Percentiles rank a stretch among this genome's conserved stretches.
These are phyloP conservation scores for Thyridium curvatum DNA, from an alignment of 2,329 filamentous ascomycete genomes.

Conservation along the genomic window DNA sequence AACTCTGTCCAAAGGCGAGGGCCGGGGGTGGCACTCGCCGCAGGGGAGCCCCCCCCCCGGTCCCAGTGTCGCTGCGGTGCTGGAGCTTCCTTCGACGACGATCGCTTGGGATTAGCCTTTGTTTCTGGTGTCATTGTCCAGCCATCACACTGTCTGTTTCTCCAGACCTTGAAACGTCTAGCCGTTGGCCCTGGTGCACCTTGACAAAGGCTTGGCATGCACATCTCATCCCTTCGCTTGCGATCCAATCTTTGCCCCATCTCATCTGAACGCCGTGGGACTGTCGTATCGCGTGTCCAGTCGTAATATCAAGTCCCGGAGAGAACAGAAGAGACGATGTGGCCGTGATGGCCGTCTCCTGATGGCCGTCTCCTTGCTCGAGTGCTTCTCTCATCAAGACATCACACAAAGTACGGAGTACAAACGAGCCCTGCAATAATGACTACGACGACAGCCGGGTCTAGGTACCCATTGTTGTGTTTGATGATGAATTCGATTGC, in stretches of 20 bases:
- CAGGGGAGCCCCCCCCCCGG: slow-evolving; percentile 1
- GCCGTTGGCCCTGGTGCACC: background rate
- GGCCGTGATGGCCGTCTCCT: too few species aligned
- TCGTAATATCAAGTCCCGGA: background rate
- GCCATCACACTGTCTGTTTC: slow-evolving; percentile 12
- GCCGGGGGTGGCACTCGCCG: slow-evolving; percentile 1
- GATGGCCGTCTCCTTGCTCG: too few species aligned
- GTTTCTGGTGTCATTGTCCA: slow-evolving; percentile 15
- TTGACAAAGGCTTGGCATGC: slow-evolving; percentile 4
- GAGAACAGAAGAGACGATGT: too few species aligned
- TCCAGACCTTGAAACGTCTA: slow-evolving; percentile 7
- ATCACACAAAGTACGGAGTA: too few species aligned
- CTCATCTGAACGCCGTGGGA: background rate
- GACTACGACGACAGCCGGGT: too few species aligned
- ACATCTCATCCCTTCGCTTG: slow-evolving; percentile 1
- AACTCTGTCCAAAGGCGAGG: slow-evolving; percentile 10
- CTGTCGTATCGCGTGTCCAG: background rate
- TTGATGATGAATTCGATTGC: too few species aligned
- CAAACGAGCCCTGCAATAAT: too few species aligned
- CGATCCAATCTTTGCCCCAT: background rate
- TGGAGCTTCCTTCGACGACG: slow-evolving; percentile 8
- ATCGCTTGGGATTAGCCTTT: slow-evolving; percentile 23
- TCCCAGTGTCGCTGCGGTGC: background rate
- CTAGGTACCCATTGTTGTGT: too few species aligned
- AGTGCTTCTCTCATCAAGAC: too few species aligned